These are phyloP conservation scores for Aspergillus sojae DNA, from an alignment of 2,329 filamentous ascomycete species.

Conservation along the genomic window DNA sequence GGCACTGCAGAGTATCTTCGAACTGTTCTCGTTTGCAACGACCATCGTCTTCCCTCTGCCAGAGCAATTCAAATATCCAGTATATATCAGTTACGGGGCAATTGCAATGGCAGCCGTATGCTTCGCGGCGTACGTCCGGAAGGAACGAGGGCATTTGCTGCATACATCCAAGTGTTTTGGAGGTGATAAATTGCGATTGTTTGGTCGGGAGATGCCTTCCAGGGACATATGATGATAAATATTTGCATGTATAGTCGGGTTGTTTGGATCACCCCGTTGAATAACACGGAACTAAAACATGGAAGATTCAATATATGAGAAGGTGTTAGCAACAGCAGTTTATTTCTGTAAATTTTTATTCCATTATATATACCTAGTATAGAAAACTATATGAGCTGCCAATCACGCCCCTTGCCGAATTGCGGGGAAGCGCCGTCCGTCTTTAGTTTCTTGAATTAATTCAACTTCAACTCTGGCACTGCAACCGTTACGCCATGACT, in stretches of 20 bases:
- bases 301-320: not conserved
- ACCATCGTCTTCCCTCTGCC: conserved; percentile 68
- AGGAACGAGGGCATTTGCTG: conserved; percentile 62
- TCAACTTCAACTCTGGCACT: not conserved
- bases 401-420: not conserved
- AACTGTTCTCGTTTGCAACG: conserved; percentile 66
- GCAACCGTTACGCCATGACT: not conserved
- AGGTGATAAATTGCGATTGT: conserved; percentile 10
- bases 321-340: not conserved
- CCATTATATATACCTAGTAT: not conserved
- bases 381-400: not conserved
- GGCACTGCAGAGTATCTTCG: conserved; percentile 69
- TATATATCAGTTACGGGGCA: conserved; percentile 56
- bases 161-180: conserved; percentile 41
- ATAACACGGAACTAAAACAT: not conserved
- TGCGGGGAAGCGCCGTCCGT: not conserved
- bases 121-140: conserved; percentile 61
- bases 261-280: not conserved
- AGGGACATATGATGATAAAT: not conserved
- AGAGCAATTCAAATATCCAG: conserved; percentile 66
- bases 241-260: not conserved
- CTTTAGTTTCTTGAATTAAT: not conserved
- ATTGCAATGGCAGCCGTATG: conserved; percentile 32
- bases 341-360: not conserved
- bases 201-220: not conserved